Percentiles rank a stretch among this genome's conserved stretches.
These are phyloP conservation scores for Salicornia ramosissima DNA, from an alignment of 148 eudicot genomes.

Conservation along the genomic window DNA sequence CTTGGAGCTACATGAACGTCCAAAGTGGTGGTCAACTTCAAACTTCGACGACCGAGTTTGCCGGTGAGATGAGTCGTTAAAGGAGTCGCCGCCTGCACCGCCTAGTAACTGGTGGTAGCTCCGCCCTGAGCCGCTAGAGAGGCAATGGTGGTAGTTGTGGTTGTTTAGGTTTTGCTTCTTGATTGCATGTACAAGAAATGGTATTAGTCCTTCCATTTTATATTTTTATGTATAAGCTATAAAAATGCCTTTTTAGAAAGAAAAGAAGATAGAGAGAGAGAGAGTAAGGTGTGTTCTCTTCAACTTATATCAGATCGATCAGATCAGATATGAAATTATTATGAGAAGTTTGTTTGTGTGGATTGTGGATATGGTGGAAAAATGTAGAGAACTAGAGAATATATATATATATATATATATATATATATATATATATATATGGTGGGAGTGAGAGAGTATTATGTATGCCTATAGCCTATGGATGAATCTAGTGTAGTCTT, in stretches of 20 bases:
- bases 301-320: too few species aligned
- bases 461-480: too few species aligned
- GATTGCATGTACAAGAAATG: constrained; percentile 28
- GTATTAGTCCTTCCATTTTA: constrained; percentile 32
- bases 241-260: neutral
- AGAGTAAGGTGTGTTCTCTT: too few species aligned
- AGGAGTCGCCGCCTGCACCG: neutral
- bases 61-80: constrained; percentile 28
- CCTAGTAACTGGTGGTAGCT: constrained; percentile 22
- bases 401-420: too few species aligned
- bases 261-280: too few species aligned
- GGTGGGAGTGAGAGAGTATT: too few species aligned
- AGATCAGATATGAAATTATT: too few species aligned
- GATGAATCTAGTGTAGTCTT: too few species aligned
- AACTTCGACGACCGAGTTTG: constrained; percentile 25
- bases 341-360: too few species aligned
- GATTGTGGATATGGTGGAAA: too few species aligned
- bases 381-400: too few species aligned
- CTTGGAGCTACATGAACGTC: constrained; percentile 28
- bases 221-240: neutral
- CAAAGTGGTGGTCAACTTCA: constrained; percentile 21
- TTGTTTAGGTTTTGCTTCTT: constrained; percentile 19
- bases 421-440: too few species aligned
- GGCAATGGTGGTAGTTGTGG: constrained; percentile 17
- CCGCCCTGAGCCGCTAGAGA: constrained; percentile 24